Percentiles rank a stretch among this genome's conserved stretches.
These are phyloP conservation scores for Casuarina glauca DNA, from an alignment of 306 rosid genomes.

Conservation along the genomic window DNA sequence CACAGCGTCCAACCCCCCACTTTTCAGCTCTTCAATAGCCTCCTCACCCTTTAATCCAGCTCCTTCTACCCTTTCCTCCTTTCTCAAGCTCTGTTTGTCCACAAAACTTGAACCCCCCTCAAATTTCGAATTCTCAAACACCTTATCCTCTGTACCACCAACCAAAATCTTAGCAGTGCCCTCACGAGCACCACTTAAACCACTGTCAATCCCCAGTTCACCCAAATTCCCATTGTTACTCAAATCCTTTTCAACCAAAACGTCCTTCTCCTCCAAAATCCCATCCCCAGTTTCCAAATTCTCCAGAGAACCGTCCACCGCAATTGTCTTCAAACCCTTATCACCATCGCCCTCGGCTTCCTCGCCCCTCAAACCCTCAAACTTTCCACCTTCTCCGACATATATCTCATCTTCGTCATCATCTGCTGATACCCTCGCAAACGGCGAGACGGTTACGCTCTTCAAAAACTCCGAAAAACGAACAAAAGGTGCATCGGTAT, in stretches of 20 bases:
- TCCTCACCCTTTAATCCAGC: constrained; percentile 26
- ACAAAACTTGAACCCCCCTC: constrained; percentile 24
- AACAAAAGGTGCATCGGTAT: constrained; percentile 12
- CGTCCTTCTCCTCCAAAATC: constrained; percentile 16
- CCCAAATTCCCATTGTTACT: constrained; percentile 8
- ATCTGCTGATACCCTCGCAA: constrained; percentile 53
- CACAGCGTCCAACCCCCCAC: constrained; percentile 23
- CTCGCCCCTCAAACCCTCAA: constrained; percentile 7
- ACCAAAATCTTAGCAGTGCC: constrained; percentile 30
- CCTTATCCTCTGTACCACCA: constrained; percentile 20
- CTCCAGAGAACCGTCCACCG: constrained; percentile 28
- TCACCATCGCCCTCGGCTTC: constrained; percentile 25
- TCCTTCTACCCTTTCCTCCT: constrained; percentile 23
- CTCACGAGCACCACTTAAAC: constrained; percentile 33
- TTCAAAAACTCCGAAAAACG: constrained; percentile 33
- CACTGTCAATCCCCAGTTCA: constrained; percentile 39
- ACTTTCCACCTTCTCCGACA: constrained; percentile 15
- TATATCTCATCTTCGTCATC: constrained; percentile 40
- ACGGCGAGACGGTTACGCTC: constrained; percentile 39
- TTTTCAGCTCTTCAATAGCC: constrained; percentile 25
- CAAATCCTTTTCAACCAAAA: constrained; percentile 8
- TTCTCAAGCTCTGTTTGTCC: constrained; percentile 11
- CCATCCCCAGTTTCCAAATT: constrained; percentile 26
- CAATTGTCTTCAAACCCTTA: constrained; percentile 15
- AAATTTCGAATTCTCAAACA: constrained; percentile 15